Evolutionary conservation across 1,284 basidiomycete species (phyloP).

Genomic region (Xerocomus tenax): DNA sequence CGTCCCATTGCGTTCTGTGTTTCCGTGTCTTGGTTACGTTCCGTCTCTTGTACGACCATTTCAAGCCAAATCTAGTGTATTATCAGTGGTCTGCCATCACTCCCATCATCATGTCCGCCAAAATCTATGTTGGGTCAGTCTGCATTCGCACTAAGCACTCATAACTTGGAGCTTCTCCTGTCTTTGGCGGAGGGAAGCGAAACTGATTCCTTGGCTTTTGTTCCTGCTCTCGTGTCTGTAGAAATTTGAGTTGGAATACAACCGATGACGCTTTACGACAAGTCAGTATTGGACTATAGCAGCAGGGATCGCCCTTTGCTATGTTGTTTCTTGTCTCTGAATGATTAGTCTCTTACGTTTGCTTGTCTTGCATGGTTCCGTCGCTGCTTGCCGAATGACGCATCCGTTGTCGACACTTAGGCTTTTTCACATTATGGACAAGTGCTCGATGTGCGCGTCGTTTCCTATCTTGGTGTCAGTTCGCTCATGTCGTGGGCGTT

Average conservation of each 20-base stretch:
- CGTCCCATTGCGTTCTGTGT: slow-evolving; percentile 40
- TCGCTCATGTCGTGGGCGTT: slow-evolving; percentile 19
- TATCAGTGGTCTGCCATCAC: slow-evolving; percentile 27
- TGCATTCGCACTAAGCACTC: slow-evolving; percentile 37
- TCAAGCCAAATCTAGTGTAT: slow-evolving; percentile 34
- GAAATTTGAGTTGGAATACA: slow-evolving; percentile 90
- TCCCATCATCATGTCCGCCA: slow-evolving; percentile 56
- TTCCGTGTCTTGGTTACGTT: slow-evolving; percentile 42
- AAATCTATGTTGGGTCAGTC: slow-evolving; percentile 83
- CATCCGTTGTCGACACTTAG: slow-evolving; percentile 40
- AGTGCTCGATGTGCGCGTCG: slow-evolving; percentile 66
- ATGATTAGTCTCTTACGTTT: slow-evolving; percentile 25
- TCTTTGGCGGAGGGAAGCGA: slow-evolving; percentile 35
- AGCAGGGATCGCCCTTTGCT: slow-evolving; percentile 30
- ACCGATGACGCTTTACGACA: slow-evolving; percentile 79
- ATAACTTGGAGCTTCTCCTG: slow-evolving; percentile 37
- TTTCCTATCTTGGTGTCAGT: slow-evolving; percentile 33
- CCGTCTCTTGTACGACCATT: slow-evolving; percentile 35
- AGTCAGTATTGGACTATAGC: slow-evolving; percentile 57
- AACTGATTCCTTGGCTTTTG: slow-evolving; percentile 42
- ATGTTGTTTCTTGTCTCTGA: slow-evolving; percentile 29
- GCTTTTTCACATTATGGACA: slow-evolving; percentile 62
- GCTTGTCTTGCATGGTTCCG: slow-evolving; percentile 26
- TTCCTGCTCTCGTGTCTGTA: slow-evolving; percentile 39
- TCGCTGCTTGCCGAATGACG: slow-evolving; percentile 27